Evolutionary conservation across 352 stramenopile species (phyloP).

Genomic region (Globisporangium alternatum): DNA sequence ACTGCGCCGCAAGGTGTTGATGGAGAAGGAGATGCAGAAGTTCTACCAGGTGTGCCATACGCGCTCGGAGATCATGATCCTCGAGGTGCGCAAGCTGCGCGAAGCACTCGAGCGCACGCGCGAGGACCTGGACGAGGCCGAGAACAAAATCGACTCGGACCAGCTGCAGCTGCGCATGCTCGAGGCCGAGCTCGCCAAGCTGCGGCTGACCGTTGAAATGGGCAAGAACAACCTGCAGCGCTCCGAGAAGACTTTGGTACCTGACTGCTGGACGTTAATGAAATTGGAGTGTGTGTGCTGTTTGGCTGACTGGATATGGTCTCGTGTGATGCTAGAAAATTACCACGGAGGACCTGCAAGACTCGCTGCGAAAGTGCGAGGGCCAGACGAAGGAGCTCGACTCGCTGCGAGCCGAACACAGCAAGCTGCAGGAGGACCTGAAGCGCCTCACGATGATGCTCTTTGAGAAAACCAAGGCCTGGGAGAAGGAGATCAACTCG

Average conservation of each 20-base stretch:
- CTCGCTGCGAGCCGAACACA: conserved; percentile 27
- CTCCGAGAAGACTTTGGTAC: conserved; percentile 48
- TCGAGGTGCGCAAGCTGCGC: conserved; percentile 56
- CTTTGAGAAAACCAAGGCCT: conserved; percentile 75
- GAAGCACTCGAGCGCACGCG: conserved; percentile 39
- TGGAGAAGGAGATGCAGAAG: conserved; percentile 75
- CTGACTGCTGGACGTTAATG: background rate
- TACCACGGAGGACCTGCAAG: conserved; percentile 49
- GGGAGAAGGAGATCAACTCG: conserved; percentile 54
- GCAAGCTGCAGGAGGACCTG: conserved; percentile 46
- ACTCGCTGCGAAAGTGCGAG: conserved; percentile 27
- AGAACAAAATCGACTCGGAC: conserved; percentile 74
- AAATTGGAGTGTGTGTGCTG: background rate
- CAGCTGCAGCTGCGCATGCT: conserved; percentile 56
- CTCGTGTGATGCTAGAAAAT: conserved; percentile 33
- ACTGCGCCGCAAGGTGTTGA: conserved; percentile 60
- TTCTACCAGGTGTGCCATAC: conserved; percentile 62
- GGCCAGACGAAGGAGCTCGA: conserved; percentile 35
- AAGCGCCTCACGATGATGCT: conserved; percentile 52
- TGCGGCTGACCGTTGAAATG: conserved; percentile 62
- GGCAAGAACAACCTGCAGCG: conserved; percentile 46
- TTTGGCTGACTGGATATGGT: background rate
- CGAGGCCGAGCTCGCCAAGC: conserved; percentile 63
- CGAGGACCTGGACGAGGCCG: conserved; percentile 56
- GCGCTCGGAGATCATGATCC: conserved; percentile 48